Evolutionary conservation across 805 yeast genomes (phyloP).

Genomic region (Saturnispora gosingensis): DNA sequence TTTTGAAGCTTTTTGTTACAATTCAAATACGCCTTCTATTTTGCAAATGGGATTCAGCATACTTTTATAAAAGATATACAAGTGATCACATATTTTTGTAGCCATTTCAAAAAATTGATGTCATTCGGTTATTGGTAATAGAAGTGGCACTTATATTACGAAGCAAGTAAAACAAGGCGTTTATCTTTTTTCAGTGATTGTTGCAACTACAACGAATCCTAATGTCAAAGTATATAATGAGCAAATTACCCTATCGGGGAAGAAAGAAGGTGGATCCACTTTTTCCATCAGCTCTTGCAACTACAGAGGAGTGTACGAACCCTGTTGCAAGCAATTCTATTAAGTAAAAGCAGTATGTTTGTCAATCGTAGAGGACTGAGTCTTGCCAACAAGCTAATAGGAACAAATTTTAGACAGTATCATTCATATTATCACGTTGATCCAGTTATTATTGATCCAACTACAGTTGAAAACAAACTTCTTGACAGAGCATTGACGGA

Average conservation of each 20-base stretch:
- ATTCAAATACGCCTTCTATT: no score
- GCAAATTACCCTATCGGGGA: not conserved
- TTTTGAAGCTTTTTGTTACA: no score
- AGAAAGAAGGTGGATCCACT: not conserved
- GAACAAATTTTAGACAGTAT: conserved; percentile 22
- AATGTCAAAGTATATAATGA: not conserved
- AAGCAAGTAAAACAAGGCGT: no score
- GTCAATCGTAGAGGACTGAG: not conserved
- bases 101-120: no score
- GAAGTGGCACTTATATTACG: no score
- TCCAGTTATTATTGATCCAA: conserved; percentile 25
- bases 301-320: not conserved
- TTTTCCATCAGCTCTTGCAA: not conserved
- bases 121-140: no score
- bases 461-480: conserved; percentile 32
- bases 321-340: not conserved
- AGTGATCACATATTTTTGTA: no score
- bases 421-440: conserved; percentile 32
- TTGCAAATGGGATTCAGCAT: no score
- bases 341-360: not conserved
- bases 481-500: conserved; percentile 23
- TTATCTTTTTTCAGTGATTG: no score
- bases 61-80: no score
- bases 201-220: not conserved
- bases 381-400: not conserved